These are phyloP conservation scores for Rhododendron mucronatum DNA, from an alignment of 148 eudicot genomes.

Conservation along the genomic window DNA sequence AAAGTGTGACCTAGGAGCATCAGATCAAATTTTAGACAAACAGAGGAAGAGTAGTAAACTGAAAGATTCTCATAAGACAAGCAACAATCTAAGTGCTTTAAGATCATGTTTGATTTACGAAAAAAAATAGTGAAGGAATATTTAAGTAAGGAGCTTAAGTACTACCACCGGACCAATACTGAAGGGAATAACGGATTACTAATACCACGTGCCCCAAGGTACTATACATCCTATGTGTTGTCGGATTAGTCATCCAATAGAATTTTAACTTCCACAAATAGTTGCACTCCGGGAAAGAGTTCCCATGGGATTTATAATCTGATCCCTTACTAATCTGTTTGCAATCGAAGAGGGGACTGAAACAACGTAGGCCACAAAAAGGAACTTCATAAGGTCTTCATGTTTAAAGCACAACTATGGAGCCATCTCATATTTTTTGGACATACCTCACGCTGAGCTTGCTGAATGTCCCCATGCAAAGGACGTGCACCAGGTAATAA, in stretches of 20 bases:
- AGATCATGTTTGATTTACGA: neutral
- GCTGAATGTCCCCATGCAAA: slow-evolving; percentile 91
- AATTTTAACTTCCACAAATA: neutral
- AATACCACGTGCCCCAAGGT: neutral
- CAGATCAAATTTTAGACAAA: neutral
- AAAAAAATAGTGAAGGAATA: neutral
- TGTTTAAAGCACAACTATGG: neutral
- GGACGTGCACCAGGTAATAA: slow-evolving; percentile 83
- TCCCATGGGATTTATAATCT: neutral
- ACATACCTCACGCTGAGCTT: slow-evolving; percentile 79
- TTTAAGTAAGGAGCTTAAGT: neutral
- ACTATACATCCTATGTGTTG: neutral
- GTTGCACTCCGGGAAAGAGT: neutral
- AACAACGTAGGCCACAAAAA: neutral
- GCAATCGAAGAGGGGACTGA: neutral
- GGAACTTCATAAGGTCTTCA: neutral
- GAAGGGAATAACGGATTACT: neutral
- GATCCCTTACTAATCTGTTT: neutral
- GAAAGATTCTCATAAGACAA: neutral
- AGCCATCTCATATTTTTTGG: neutral
- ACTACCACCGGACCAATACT: neutral
- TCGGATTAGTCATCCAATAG: neutral
- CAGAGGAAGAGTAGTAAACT: neutral
- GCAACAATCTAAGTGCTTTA: neutral
- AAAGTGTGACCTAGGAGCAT: slow-evolving; percentile 58